These are phyloP conservation scores for Colletotrichum aenigma DNA, from an alignment of 2,329 filamentous ascomycete species.

Conservation along the genomic window DNA sequence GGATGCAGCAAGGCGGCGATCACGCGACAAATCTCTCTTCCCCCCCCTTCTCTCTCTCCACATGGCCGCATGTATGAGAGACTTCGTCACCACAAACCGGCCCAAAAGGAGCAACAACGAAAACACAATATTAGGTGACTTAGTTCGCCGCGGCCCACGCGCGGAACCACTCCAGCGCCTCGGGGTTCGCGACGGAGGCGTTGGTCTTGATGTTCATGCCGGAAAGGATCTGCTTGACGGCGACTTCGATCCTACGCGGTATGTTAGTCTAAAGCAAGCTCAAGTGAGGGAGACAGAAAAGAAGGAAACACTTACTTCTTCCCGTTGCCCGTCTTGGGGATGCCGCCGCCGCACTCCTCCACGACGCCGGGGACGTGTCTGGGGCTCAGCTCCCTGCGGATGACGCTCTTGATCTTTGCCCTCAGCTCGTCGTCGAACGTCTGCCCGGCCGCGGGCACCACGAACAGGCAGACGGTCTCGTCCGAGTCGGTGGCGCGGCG, in stretches of 20 bases:
- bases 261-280: background rate
- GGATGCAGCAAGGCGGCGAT: background rate
- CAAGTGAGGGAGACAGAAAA: background rate
- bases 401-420: constrained; percentile 65
- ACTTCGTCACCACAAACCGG: background rate
- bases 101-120: background rate
- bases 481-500: constrained; percentile 74
- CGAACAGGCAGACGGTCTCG: constrained; percentile 87
- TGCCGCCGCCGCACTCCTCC: constrained; percentile 78
- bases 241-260: constrained; percentile 77
- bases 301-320: constrained; percentile 80
- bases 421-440: constrained; percentile 65
- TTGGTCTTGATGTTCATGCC: constrained; percentile 87
- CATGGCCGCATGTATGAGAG: background rate
- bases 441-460: constrained; percentile 71
- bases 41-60: background rate
- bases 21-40: background rate
- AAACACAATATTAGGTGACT: background rate
- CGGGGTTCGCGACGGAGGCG: constrained; percentile 91
- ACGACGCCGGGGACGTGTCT: constrained; percentile 87
- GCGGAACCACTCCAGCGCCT: constrained; percentile 87
- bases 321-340: constrained; percentile 91
- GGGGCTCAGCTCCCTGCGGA: constrained; percentile 81
- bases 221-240: constrained; percentile 94
- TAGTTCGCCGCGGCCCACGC: constrained; percentile 69